Percentiles rank a stretch among this genome's conserved stretches.
These are phyloP conservation scores for Favolaschia claudopus DNA, from an alignment of 768 basidiomycete genomes.

Conservation along the genomic window DNA sequence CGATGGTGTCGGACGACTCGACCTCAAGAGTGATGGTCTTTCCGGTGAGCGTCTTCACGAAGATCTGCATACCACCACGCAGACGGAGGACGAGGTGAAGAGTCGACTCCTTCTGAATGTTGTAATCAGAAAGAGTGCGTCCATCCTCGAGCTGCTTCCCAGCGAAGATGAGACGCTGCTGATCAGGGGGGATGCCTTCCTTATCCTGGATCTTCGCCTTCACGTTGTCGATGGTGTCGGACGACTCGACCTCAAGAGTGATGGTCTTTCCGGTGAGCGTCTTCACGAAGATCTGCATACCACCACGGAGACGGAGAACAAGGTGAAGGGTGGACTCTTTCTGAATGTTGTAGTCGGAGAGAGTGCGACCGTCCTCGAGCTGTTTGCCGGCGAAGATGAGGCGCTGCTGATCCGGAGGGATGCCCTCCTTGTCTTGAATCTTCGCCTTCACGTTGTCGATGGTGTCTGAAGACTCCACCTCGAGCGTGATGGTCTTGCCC, in stretches of 20 bases:
- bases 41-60: too few relatives aligned
- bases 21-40: too few relatives aligned
- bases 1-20: too few relatives aligned
- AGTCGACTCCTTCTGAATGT: slow-evolving; percentile 79
- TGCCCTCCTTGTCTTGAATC: slow-evolving; percentile 86
- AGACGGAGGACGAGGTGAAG: slow-evolving; percentile 56
- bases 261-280: slow-evolving; percentile 80
- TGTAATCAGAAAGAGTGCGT: slow-evolving; percentile 79
- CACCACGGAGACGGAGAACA: slow-evolving; percentile 75
- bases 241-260: slow-evolving; percentile 78
- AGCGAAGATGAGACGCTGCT: slow-evolving; percentile 82
- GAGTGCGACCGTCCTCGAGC: slow-evolving; percentile 91
- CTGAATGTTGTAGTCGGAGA: slow-evolving; percentile 86
- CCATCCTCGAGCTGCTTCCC: slow-evolving; percentile 84
- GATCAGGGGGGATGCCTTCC: slow-evolving; percentile 82
- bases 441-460: slow-evolving; percentile 91
- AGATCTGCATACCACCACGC: background rate
- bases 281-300: slow-evolving; percentile 79
- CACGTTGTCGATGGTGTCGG: slow-evolving; percentile 80
- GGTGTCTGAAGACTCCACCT: slow-evolving; percentile 92
- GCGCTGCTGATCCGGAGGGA: slow-evolving; percentile 88
- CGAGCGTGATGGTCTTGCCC: slow-evolving; percentile 91
- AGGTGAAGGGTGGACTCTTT: slow-evolving; percentile 81
- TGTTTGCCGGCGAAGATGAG: slow-evolving; percentile 95
- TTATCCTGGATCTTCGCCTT: slow-evolving; percentile 84